Evolutionary conservation across 192 early-diverging fungal species (phyloP).

Genomic region (Backusella mclennaniae): DNA sequence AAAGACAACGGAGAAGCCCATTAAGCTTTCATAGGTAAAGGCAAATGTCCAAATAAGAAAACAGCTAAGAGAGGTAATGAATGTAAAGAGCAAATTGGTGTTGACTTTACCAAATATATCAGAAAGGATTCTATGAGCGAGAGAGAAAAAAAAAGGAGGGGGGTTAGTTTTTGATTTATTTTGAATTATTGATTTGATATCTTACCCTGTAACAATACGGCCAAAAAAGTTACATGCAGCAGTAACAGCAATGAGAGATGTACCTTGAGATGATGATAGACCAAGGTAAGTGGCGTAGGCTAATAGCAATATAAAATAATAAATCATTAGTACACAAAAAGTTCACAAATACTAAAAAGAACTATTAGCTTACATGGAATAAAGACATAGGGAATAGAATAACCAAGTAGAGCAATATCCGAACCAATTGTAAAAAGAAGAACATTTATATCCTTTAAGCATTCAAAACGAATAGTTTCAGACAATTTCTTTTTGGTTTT

Average conservation of each 20-base stretch:
- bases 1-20: slow-evolving; percentile 32
- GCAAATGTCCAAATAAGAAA: slow-evolving; percentile 39
- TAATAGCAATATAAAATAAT: not conserved
- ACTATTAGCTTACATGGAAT: slow-evolving; percentile 13
- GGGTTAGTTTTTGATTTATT: not conserved
- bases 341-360: not conserved
- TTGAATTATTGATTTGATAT: not conserved
- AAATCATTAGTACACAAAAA: not conserved
- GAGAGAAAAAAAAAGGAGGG: not conserved
- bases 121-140: not conserved
- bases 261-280: slow-evolving; percentile 23
- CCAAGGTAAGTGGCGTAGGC: slow-evolving; percentile 27
- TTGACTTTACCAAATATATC: slow-evolving; percentile 36
- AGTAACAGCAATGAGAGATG: slow-evolving; percentile 15
- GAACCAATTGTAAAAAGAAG: slow-evolving; percentile 23
- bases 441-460: slow-evolving; percentile 19
- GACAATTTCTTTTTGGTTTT: not conserved
- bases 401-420: slow-evolving; percentile 17
- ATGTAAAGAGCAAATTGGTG: slow-evolving; percentile 25
- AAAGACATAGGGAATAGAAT: slow-evolving; percentile 30
- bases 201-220: slow-evolving; percentile 25
- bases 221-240: slow-evolving; percentile 25
- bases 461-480: slow-evolving; percentile 11
- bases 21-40: slow-evolving; percentile 20
- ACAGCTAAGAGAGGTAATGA: slow-evolving; percentile 19